phyloP scores from a whole-genome alignment of 2,329 filamentous ascomycete genomes.

The Ascocoryne sarcoides region DNA sequence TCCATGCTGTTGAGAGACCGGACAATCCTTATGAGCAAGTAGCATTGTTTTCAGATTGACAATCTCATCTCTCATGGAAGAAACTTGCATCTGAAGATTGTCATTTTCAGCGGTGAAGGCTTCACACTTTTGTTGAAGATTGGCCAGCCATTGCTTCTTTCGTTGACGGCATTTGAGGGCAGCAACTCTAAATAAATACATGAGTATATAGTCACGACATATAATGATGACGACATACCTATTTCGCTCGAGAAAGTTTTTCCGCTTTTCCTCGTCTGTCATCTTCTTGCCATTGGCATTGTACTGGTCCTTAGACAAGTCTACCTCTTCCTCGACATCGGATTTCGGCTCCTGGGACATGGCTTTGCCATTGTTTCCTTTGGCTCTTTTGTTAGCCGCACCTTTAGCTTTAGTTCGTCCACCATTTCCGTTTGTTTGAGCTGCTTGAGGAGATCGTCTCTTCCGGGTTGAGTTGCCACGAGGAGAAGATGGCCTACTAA shows the following conservation, averaged over 20 bases:
- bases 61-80: slow-evolving; percentile 80
- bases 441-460: no score
- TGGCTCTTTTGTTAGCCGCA: slow-evolving; percentile 62
- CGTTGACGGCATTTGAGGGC: slow-evolving; percentile 94
- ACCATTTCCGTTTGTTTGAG: slow-evolving; percentile 40
- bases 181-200: slow-evolving; percentile 57
- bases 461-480: no score
- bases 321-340: slow-evolving; percentile 33
- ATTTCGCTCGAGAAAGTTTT: slow-evolving; percentile 95
- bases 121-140: slow-evolving; percentile 90
- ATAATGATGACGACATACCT: slow-evolving; percentile 48
- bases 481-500: no score
- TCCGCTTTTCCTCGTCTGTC: slow-evolving; percentile 97
- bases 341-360: slow-evolving; percentile 27
- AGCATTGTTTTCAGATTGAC: slow-evolving; percentile 90
- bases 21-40: slow-evolving; percentile 92
- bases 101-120: slow-evolving; percentile 90
- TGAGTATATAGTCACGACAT: slow-evolving; percentile 4
- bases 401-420: slow-evolving; percentile 74
- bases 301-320: slow-evolving; percentile 47
- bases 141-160: slow-evolving; percentile 98
- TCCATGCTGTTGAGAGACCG: slow-evolving; percentile 80
- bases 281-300: slow-evolving; percentile 69
- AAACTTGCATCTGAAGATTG: slow-evolving; percentile 72
- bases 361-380: slow-evolving; percentile 42